phyloP scores from a whole-genome alignment of 768 basidiomycete species.

The Lentinus brumalis region DNA sequence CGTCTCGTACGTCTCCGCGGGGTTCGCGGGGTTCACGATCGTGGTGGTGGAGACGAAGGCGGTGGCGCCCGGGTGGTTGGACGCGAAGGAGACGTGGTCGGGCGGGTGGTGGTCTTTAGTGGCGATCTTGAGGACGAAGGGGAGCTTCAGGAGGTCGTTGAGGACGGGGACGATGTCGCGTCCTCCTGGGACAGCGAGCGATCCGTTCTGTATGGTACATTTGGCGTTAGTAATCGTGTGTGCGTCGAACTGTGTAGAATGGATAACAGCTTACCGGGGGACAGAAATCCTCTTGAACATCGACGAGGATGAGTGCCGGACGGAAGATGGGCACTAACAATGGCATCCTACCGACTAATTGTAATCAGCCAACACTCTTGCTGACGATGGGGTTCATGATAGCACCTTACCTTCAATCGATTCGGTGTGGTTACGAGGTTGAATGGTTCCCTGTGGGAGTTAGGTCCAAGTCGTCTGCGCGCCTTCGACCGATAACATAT shows the following conservation, averaged over 20 bases:
- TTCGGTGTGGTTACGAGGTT: no score
- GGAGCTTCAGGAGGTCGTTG: slow-evolving; percentile 56
- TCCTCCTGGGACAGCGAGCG: slow-evolving; percentile 69
- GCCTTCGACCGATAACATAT: background rate
- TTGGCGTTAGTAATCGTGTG: background rate
- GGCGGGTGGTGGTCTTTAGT: slow-evolving; percentile 62
- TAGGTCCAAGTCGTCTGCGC: no score
- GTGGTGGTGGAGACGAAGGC: slow-evolving; percentile 45
- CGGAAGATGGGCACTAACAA: slow-evolving; percentile 23
- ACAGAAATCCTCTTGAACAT: slow-evolving; percentile 87
- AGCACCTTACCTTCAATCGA: no score
- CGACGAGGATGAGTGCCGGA: slow-evolving; percentile 69
- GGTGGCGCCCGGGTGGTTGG: slow-evolving; percentile 43
- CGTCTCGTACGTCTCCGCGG: slow-evolving; percentile 33
- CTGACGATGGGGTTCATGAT: no score
- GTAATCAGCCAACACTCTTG: background rate
- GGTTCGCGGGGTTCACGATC: slow-evolving; percentile 35
- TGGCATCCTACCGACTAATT: background rate
- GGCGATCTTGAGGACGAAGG: slow-evolving; percentile 53
- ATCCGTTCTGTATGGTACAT: slow-evolving; percentile 44
- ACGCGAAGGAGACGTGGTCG: slow-evolving; percentile 74
- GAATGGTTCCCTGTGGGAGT: no score
- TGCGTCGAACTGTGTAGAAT: background rate
- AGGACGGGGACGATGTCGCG: slow-evolving; percentile 57
- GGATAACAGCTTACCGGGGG: slow-evolving; percentile 24